Percentiles rank a stretch among this genome's conserved stretches.
phyloP scores from a whole-genome alignment of 148 eudicot genomes.

The Diospyros lotus region DNA sequence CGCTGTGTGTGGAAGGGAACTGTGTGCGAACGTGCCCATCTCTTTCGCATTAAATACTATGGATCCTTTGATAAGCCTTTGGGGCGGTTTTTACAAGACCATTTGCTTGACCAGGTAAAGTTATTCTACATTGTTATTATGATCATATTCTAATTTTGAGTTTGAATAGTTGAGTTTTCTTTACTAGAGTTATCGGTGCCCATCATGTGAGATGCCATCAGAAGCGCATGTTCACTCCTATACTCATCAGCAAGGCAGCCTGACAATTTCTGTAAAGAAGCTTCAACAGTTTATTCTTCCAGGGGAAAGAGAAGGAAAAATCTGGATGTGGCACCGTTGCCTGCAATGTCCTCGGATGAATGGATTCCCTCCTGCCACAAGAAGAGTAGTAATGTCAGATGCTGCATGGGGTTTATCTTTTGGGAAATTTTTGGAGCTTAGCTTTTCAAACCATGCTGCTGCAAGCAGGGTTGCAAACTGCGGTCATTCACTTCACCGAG shows the following conservation, averaged over 20 bases:
- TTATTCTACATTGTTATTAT: background rate
- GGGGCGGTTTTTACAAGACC: slow-evolving; percentile 76
- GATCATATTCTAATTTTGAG: background rate
- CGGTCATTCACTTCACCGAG: slow-evolving; percentile 97
- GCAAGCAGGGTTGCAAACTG: slow-evolving; percentile 94
- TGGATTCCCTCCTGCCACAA: slow-evolving; percentile 89
- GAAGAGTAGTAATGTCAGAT: slow-evolving; percentile 79
- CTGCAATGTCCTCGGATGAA: slow-evolving; percentile 68
- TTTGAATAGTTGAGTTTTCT: background rate
- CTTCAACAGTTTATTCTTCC: slow-evolving; percentile 59
- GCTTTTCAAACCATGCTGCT: slow-evolving; percentile 90
- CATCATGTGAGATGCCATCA: slow-evolving; percentile 78
- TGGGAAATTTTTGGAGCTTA: slow-evolving; percentile 95
- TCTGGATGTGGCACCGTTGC: slow-evolving; percentile 99
- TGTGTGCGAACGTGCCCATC: slow-evolving; percentile 88
- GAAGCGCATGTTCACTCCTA: slow-evolving; percentile 90
- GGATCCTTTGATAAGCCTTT: slow-evolving; percentile 95
- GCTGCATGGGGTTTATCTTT: slow-evolving; percentile 99
- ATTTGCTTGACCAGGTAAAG: slow-evolving; percentile 83
- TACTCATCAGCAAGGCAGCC: slow-evolving; percentile 86
- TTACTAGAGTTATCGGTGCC: slow-evolving; percentile 60
- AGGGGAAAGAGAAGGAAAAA: slow-evolving; percentile 89
- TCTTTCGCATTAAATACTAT: slow-evolving; percentile 80
- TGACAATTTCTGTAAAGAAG: slow-evolving; percentile 76
- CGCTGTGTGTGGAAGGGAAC: slow-evolving; percentile 79